Evolutionary conservation across 805 yeast genomes (phyloP).

Genomic region (Yamadazyma olivae): DNA sequence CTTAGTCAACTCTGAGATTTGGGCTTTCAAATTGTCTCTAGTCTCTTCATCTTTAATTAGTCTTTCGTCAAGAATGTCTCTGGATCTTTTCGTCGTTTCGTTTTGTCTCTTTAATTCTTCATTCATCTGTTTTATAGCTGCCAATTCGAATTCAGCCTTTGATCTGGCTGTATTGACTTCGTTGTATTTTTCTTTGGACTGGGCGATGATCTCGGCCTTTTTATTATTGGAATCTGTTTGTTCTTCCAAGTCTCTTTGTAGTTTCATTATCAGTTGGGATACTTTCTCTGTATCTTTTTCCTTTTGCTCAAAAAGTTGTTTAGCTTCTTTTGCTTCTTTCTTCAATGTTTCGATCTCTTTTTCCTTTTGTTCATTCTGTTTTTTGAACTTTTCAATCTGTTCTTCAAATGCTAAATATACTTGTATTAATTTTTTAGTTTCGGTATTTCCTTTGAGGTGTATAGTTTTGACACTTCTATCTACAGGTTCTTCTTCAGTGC

Average conservation of each 20-base stretch:
- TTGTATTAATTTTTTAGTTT: slow-evolving; percentile 8
- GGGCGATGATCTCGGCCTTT: too few species aligned
- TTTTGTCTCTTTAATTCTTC: not conserved
- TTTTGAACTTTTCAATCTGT: too few species aligned
- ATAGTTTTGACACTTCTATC: not conserved
- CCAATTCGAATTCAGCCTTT: too few species aligned
- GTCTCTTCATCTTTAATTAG: slow-evolving; percentile 2
- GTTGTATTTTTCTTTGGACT: too few species aligned
- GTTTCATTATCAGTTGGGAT: too few species aligned
- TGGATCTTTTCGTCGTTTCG: slow-evolving; percentile 1
- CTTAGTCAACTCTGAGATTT: slow-evolving; percentile 2
- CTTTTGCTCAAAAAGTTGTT: not conserved
- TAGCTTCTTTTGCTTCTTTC: too few species aligned
- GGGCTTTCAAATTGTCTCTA: not conserved
- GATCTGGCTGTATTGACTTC: too few species aligned
- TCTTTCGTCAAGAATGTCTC: slow-evolving; percentile 4
- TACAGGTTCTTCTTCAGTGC: slow-evolving; percentile 1
- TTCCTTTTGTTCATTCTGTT: too few species aligned
- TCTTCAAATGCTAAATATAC: slow-evolving; percentile 2
- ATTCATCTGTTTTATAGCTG: not conserved
- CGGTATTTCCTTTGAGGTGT: slow-evolving; percentile 7
- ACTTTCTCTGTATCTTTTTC: too few species aligned
- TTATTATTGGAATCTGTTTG: too few species aligned
- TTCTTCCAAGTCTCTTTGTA: too few species aligned
- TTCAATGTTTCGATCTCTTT: not conserved